Evolutionary conservation across 2,329 filamentous ascomycete species (phyloP).

Genomic region (Stemphylium vesicarium): DNA sequence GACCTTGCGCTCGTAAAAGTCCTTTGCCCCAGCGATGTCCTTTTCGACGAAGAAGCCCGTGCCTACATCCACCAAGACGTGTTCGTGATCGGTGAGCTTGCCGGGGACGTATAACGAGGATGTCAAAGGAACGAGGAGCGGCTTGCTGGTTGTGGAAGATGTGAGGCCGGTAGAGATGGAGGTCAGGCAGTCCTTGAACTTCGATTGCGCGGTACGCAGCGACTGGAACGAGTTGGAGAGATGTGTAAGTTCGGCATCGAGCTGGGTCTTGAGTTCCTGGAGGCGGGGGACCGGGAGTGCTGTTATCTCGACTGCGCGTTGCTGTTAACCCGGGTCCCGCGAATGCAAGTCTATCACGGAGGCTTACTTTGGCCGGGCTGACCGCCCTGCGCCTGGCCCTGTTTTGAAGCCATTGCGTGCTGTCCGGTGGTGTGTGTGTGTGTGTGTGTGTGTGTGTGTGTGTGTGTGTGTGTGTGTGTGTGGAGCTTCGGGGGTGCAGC

Average conservation of each 20-base stretch:
- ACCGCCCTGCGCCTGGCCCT: conserved; percentile 31
- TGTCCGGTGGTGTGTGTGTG: not conserved
- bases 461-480: not conserved
- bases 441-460: not conserved
- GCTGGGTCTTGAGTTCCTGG: conserved; percentile 89
- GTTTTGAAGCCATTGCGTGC: conserved; percentile 33
- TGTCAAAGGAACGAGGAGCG: conserved; percentile 89
- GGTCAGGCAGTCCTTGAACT: conserved; percentile 87
- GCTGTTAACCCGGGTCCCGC: conserved; percentile 9
- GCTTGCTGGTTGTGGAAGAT: conserved; percentile 54
- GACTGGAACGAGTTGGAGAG: conserved; percentile 89
- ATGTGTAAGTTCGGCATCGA: conserved; percentile 95
- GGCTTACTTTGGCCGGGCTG: conserved; percentile 39
- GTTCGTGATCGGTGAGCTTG: conserved; percentile 62
- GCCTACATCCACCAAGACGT: conserved; percentile 79
- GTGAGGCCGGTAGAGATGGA: conserved; percentile 70
- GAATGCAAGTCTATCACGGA: not conserved
- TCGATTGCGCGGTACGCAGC: conserved; percentile 85
- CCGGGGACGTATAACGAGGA: conserved; percentile 94
- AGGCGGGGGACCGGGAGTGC: conserved; percentile 85
- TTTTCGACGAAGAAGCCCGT: conserved; percentile 97
- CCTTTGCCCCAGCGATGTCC: conserved; percentile 65
- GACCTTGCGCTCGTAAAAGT: conserved; percentile 72
- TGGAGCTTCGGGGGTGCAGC: conserved; percentile 6
- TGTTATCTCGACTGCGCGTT: conserved; percentile 66